phyloP scores from a whole-genome alignment of 1,284 basidiomycete genomes.

The Ustilago curta region DNA sequence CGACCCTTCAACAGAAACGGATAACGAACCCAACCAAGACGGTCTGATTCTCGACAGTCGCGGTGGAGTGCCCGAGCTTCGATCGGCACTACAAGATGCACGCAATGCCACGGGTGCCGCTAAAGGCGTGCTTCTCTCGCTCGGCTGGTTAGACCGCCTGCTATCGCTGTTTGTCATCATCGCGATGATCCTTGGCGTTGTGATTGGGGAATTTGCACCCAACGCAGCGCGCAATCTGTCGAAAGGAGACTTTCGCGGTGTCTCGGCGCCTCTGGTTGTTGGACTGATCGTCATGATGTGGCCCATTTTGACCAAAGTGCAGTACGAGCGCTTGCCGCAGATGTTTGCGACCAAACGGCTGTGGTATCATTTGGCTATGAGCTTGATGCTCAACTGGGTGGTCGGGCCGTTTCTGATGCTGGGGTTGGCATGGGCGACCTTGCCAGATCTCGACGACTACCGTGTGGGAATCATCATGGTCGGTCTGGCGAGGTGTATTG shows the following conservation, averaged over 20 bases:
- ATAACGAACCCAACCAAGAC: constrained; percentile 26
- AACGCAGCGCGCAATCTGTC: constrained; percentile 56
- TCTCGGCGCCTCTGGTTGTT: constrained; percentile 64
- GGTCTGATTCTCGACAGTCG: constrained; percentile 46
- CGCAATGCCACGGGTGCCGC: constrained; percentile 43
- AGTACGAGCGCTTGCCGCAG: constrained; percentile 78
- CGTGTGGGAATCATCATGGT: constrained; percentile 75
- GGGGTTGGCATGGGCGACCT: constrained; percentile 83
- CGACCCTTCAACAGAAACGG: not conserved
- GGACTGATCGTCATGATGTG: constrained; percentile 87
- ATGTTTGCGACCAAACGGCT: constrained; percentile 75
- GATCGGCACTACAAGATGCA: constrained; percentile 50
- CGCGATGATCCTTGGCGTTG: constrained; percentile 82
- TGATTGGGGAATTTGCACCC: constrained; percentile 75
- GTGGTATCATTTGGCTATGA: constrained; percentile 80
- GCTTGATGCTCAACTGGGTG: constrained; percentile 84
- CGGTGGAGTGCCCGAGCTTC: constrained; percentile 50
- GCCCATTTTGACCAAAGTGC: constrained; percentile 79
- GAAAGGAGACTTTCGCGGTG: constrained; percentile 67
- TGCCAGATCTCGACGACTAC: constrained; percentile 75
- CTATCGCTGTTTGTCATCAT: constrained; percentile 80
- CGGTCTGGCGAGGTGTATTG: constrained; percentile 73
- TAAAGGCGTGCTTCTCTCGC: constrained; percentile 53
- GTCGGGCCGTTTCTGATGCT: constrained; percentile 83
- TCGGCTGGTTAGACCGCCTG: constrained; percentile 76